Evolutionary conservation across 345 rosid species (phyloP).

Genomic region (Lepidium sativum): DNA sequence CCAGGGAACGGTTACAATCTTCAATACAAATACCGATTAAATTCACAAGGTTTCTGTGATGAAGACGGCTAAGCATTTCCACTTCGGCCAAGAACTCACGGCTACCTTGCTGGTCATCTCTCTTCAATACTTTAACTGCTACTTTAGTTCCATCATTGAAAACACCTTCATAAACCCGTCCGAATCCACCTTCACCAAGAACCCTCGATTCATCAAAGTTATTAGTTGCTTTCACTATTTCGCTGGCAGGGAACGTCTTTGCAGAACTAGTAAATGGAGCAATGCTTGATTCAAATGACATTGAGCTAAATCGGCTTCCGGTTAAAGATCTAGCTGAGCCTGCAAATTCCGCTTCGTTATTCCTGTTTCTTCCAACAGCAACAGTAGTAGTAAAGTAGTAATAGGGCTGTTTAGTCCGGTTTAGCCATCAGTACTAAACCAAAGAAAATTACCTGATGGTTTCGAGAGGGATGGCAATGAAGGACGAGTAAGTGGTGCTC

Average conservation of each 20-base stretch:
- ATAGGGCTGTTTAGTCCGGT: not conserved
- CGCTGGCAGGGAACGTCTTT: conserved; percentile 66
- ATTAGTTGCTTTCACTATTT: conserved; percentile 68
- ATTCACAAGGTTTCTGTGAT: conserved; percentile 90
- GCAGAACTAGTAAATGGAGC: conserved; percentile 78
- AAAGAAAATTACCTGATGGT: conserved; percentile 55
- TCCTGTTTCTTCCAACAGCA: not conserved
- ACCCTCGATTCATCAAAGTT: conserved; percentile 61
- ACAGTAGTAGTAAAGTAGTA: not conserved
- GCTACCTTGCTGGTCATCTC: conserved; percentile 91
- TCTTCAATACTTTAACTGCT: conserved; percentile 85
- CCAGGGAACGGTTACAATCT: conserved; percentile 73
- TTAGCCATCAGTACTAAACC: not conserved
- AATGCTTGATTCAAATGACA: conserved; percentile 84
- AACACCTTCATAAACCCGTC: conserved; percentile 72
- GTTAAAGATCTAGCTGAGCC: conserved; percentile 52
- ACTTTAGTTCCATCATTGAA: conserved; percentile 81
- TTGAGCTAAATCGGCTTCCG: conserved; percentile 64
- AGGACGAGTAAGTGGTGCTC: conserved; percentile 35
- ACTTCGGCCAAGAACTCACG: conserved; percentile 93
- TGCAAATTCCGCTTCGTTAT: conserved; percentile 23
- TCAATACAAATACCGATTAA: conserved; percentile 89
- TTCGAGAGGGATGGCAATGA: conserved; percentile 46
- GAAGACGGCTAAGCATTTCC: conserved; percentile 98
- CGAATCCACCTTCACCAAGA: conserved; percentile 96